Percentiles rank a stretch among this genome's conserved stretches.
These are phyloP conservation scores for Physcia stellaris DNA, from an alignment of 495 filamentous ascomycete genomes.

Conservation along the genomic window DNA sequence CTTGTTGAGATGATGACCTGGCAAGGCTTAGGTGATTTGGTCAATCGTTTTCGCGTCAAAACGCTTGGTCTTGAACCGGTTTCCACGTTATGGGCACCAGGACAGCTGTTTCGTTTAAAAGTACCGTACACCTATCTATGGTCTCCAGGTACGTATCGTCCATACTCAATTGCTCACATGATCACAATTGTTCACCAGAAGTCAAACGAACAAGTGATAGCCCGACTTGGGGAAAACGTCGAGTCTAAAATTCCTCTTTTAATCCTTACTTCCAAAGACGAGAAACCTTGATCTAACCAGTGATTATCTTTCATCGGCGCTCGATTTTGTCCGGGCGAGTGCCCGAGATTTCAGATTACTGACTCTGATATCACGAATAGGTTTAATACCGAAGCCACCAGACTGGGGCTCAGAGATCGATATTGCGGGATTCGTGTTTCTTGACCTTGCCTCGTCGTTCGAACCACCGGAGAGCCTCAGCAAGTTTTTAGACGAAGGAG, in stretches of 20 bases:
- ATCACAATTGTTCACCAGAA: too few species aligned
- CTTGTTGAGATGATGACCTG: constrained; percentile 53
- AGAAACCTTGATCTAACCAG: too few species aligned
- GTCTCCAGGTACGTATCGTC: too few species aligned
- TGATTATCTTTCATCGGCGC: too few species aligned
- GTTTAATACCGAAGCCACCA: constrained; percentile 47
- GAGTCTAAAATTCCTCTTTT: too few species aligned
- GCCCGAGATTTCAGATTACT: too few species aligned
- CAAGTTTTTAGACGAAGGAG: constrained; percentile 40
- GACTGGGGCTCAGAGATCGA: constrained; percentile 52
- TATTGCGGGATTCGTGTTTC: constrained; percentile 51
- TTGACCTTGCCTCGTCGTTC: constrained; percentile 47
- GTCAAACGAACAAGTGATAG: too few species aligned
- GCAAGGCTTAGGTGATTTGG: constrained; percentile 47
- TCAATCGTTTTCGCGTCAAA: constrained; percentile 48
- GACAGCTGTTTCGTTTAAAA: constrained; percentile 43
- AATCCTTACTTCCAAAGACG: too few species aligned
- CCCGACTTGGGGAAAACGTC: too few species aligned
- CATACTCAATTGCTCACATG: too few species aligned
- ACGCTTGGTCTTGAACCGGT: constrained; percentile 47
- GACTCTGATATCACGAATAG: too few species aligned
- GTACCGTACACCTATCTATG: constrained; percentile 54
- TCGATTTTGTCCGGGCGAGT: too few species aligned
- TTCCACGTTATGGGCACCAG: constrained; percentile 51
- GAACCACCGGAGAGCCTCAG: constrained; percentile 39